Conservation (phyloP, 352 stramenopile genomes). For the Phytophthora nicotianae region DNA sequence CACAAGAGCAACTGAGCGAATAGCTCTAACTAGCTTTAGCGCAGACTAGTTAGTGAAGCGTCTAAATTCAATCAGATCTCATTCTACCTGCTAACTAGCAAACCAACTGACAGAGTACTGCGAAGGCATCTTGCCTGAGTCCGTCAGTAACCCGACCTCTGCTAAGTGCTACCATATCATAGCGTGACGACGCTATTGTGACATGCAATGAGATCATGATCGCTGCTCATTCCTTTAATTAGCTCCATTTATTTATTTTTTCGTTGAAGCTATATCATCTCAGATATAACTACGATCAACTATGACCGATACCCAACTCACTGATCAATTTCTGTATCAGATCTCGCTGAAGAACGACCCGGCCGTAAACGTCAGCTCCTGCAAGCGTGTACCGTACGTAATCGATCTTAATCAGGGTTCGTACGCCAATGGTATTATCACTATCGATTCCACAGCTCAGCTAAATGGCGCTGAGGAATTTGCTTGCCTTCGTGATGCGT, state of each 20-base stretch:
- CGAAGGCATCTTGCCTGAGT: no score
- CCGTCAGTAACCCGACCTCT: no score
- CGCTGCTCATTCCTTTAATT: constrained; percentile 4
- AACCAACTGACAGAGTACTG: no score
- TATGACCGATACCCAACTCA: background rate
- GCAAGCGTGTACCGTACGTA: background rate
- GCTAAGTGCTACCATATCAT: no score
- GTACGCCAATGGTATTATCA: background rate
- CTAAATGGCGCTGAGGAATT: background rate
- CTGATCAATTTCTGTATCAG: background rate
- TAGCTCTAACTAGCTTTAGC: no score
- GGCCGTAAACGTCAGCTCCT: background rate
- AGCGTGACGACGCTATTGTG: no score
- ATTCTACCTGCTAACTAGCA: no score
- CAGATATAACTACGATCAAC: background rate
- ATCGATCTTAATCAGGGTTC: background rate
- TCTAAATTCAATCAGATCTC: no score
- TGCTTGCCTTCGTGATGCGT: background rate
- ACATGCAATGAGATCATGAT: constrained; percentile 3
- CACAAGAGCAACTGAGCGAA: no score
- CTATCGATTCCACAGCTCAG: background rate
- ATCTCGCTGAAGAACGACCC: background rate
- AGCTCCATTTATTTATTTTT: constrained; percentile 8
- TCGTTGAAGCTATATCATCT: background rate
- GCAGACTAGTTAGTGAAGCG: no score